A percentile compares a stretch with the other conserved stretches of the same genome.
Conservation (phyloP, 108 stramenopile genomes). For the Pseudonitzschia pungens region DNA sequence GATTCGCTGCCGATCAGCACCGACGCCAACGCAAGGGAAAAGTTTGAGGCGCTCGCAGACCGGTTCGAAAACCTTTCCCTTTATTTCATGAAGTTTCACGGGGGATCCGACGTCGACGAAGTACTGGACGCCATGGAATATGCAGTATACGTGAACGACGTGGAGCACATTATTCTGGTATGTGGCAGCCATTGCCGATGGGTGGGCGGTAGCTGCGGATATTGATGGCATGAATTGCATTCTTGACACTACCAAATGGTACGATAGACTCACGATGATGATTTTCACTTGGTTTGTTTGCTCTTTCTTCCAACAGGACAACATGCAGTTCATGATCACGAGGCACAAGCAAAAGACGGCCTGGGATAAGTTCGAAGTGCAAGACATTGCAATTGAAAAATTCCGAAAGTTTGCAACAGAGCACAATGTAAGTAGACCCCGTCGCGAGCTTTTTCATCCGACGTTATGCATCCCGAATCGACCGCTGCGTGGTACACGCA, state of each 20-base stretch:
- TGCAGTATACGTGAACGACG: constrained; percentile 91
- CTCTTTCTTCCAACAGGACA: constrained; percentile 64
- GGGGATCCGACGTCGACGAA: constrained; percentile 89
- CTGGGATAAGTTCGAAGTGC: constrained; percentile 87
- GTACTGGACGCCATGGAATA: constrained; percentile 98
- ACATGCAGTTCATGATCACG: constrained; percentile 99
- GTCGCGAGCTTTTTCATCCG: neutral
- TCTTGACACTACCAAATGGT: neutral
- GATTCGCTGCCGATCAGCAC: constrained; percentile 59
- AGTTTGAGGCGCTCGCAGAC: constrained; percentile 69
- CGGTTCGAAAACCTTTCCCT: constrained; percentile 89
- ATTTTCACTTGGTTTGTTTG: neutral
- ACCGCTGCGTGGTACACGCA: neutral
- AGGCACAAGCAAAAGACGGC: constrained; percentile 30
- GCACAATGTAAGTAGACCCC: constrained; percentile 54
- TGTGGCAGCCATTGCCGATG: neutral
- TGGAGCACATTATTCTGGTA: constrained; percentile 72
- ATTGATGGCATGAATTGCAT: neutral
- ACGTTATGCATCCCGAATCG: neutral
- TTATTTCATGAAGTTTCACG: constrained; percentile 94
- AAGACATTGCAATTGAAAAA: constrained; percentile 93
- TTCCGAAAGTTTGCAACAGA: constrained; percentile 97
- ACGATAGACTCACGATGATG: too few species aligned
- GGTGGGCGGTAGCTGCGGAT: neutral
- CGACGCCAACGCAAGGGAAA: constrained; percentile 36